A percentile compares a stretch with the other conserved stretches of the same genome.
phyloP scores from a whole-genome alignment of 805 yeast genomes.

The Lipomyces lipofer region DNA sequence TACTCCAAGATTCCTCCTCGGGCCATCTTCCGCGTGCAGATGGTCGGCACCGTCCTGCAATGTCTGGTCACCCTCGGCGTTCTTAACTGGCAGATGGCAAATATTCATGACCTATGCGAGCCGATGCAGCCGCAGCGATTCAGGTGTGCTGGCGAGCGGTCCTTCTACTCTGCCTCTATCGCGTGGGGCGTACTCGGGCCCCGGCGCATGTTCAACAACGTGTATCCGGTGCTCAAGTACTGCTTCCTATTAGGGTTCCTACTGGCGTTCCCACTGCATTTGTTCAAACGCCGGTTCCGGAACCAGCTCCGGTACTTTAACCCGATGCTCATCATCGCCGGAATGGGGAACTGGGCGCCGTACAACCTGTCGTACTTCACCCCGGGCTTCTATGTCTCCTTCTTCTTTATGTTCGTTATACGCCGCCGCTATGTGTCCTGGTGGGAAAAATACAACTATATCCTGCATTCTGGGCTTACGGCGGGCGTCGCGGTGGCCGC shows the following conservation, averaged over 20 bases:
- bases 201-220: slow-evolving; percentile 2
- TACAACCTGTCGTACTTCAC: slow-evolving; percentile 17
- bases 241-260: slow-evolving; percentile 26
- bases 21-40: slow-evolving; percentile 43
- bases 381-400: slow-evolving; percentile 41
- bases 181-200: slow-evolving; percentile 14
- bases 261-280: slow-evolving; percentile 18
- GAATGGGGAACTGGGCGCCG: slow-evolving; percentile 15
- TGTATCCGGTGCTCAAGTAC: slow-evolving; percentile 21
- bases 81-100: slow-evolving; percentile 5
- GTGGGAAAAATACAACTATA: slow-evolving; percentile 76
- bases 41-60: slow-evolving; percentile 17
- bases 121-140: slow-evolving; percentile 13
- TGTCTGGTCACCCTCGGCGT: slow-evolving; percentile 11
- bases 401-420: slow-evolving; percentile 56
- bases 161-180: slow-evolving; percentile 11
- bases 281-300: slow-evolving; percentile 5
- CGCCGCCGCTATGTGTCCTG: slow-evolving; percentile 57
- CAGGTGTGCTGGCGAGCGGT: slow-evolving; percentile 4
- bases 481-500: slow-evolving; percentile 67
- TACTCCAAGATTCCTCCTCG: slow-evolving; percentile 49
- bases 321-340: slow-evolving; percentile 6
- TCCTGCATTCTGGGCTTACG: slow-evolving; percentile 63
- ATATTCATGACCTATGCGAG: slow-evolving; percentile 9
- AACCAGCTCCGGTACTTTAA: not conserved